A percentile compares a stretch with the other conserved stretches of the same genome.
Conservation (phyloP, 2,329 filamentous ascomycete species). For the Colletotrichum aenigma region DNA sequence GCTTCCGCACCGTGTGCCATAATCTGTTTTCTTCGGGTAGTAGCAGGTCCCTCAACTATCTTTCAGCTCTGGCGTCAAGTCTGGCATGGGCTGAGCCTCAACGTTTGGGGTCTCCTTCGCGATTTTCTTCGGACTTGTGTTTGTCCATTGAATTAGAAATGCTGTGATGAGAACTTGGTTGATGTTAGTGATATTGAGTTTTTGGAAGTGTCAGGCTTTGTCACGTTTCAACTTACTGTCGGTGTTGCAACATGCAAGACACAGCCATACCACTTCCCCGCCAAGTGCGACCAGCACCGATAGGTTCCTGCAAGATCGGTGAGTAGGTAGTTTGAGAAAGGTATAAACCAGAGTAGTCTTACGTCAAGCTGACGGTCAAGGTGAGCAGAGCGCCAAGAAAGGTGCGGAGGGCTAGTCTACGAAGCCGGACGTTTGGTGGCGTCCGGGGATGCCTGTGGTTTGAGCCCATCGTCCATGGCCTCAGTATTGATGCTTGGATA, state of each 20-base stretch:
- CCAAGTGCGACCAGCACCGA: neutral
- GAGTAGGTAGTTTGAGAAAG: neutral
- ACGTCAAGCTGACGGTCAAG: neutral
- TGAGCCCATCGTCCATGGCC: neutral
- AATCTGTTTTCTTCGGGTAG: neutral
- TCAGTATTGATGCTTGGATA: neutral
- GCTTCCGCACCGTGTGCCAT: neutral
- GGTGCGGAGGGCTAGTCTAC: neutral
- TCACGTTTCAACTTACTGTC: neutral
- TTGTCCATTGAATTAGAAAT: neutral
- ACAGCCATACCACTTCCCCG: neutral
- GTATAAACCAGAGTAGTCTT: rapidly evolving
- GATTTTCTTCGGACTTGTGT: neutral
- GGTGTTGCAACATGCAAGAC: conserved; percentile 1
- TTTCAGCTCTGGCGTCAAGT: neutral
- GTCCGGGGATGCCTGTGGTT: neutral
- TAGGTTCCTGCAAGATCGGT: neutral
- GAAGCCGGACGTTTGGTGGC: neutral
- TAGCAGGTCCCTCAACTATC: neutral
- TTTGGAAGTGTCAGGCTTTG: neutral
- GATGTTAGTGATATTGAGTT: neutral
- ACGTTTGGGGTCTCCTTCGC: neutral
- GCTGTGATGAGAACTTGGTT: neutral
- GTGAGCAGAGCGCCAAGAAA: neutral
- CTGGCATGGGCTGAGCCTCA: neutral